Base-by-base conservation (phyloP, 2,329 filamentous ascomycete species). In the Ambrosiella cleistominuta region DNA sequence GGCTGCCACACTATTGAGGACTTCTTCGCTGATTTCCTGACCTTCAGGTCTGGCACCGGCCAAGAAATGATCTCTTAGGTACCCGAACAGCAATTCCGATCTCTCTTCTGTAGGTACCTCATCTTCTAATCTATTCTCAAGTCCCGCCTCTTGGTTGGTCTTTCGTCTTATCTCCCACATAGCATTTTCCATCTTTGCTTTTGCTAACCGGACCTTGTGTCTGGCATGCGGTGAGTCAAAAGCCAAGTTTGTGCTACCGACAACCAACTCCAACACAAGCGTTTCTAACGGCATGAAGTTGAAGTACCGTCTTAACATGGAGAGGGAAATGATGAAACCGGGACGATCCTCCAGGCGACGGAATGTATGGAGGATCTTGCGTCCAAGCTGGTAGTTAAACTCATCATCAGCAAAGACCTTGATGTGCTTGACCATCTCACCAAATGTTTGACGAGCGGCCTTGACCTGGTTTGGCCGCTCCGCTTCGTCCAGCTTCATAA, bases 361-460 rank as follows among this genome's bases (percentile, higher is more conserved):
- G 66, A 77, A 76, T 0, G 74, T 74, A 64, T 77, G 75, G 11
- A 77, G 65, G 15, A 77, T 71, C 62, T 71, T 75, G 62, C 74
- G 72, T 7, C 72, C 74, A 19, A 79, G 68, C 59, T 76, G 71
- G 3, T 68, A 66, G 62, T 78, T 71, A 44, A 77, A 69, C 15
- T 37, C 37, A 11, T 56, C 52, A 19, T 55, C 56, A 55, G 71
- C 65, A 61, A 77, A 77, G 6, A 75, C 68, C 9, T 70, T 66
- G 35, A 69, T 68, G 58, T 74, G 74, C 54, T 74, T 73, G 55
- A 79, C 73, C 63, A 71, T 75, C 58, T 77, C 71, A 13, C 68
- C 67, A 64, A 78, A 79, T 27, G 76, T 65, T 17, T 64, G 64
- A 13, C 76, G 70, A 4, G 73, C 69, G 19, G 64, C 66, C 6